phyloP scores from a whole-genome alignment of 2,329 filamentous ascomycete species.

The Pseudogymnoascus sp. region DNA sequence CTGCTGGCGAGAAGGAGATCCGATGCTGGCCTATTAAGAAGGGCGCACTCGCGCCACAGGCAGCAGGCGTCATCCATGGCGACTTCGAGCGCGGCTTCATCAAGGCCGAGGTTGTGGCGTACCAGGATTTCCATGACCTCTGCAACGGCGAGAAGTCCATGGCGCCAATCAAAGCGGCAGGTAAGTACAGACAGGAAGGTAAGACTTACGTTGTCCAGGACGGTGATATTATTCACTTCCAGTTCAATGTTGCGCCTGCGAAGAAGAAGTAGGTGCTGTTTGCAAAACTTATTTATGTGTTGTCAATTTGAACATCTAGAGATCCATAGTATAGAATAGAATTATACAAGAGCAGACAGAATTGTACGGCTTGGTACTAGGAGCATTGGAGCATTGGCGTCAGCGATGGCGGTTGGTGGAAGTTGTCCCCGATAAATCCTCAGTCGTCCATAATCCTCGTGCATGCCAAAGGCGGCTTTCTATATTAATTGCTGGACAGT shows the following conservation, averaged over 20 bases:
- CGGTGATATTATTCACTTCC: conserved; percentile 37
- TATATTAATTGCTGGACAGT: neutral
- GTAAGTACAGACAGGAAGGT: conserved; percentile 38
- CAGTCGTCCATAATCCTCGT: neutral
- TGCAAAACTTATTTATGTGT: conserved; percentile 5
- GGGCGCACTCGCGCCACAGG: conserved; percentile 34
- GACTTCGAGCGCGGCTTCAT: conserved; percentile 39
- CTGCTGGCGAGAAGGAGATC: conserved; percentile 39
- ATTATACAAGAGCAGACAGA: neutral
- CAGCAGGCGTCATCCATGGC: conserved; percentile 35
- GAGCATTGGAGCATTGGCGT: too few species aligned
- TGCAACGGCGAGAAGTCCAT: conserved; percentile 37
- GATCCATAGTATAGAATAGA: conserved; percentile 6
- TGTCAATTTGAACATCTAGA: neutral
- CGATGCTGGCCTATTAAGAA: conserved; percentile 36
- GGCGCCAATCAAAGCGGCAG: conserved; percentile 38
- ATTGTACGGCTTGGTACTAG: neutral
- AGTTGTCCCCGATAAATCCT: too few species aligned
- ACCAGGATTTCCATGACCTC: conserved; percentile 38
- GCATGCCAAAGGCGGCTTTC: neutral
- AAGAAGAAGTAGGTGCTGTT: conserved; percentile 1
- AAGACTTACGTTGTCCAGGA: conserved; percentile 38
- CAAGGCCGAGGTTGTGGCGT: conserved; percentile 39
- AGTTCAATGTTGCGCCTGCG: conserved; percentile 27
- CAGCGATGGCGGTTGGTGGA: too few species aligned